Evolutionary conservation across 805 yeast species (phyloP).

Genomic region (Zygosaccharomyces bailii): DNA sequence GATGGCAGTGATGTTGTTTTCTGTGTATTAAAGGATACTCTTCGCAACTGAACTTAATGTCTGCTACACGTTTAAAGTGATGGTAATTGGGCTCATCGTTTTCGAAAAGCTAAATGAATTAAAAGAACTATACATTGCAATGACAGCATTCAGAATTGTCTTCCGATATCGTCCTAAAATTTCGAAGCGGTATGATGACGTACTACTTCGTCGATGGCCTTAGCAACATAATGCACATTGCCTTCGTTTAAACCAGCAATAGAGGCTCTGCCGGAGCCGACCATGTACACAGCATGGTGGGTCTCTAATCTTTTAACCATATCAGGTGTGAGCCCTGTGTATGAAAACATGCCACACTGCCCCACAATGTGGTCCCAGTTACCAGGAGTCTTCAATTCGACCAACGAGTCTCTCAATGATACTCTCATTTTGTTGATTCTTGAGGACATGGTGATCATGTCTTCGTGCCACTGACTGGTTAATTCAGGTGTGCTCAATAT

Average conservation of each 20-base stretch:
- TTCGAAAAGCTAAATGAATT: neutral
- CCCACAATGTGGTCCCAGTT: slow-evolving; percentile 85
- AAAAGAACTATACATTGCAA: neutral
- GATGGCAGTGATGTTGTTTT: too few relatives aligned
- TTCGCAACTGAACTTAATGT: too few relatives aligned
- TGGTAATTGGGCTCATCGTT: slow-evolving; percentile 1
- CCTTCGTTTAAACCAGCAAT: slow-evolving; percentile 86
- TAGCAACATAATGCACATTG: slow-evolving; percentile 76
- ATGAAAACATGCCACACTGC: slow-evolving; percentile 97
- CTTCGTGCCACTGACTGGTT: slow-evolving; percentile 75
- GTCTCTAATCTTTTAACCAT: slow-evolving; percentile 75
- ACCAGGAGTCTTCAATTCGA: slow-evolving; percentile 73
- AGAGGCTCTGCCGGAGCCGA: slow-evolving; percentile 82
- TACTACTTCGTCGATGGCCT: slow-evolving; percentile 77
- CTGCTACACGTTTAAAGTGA: slow-evolving; percentile 5
- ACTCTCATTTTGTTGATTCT: slow-evolving; percentile 80
- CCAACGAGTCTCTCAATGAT: slow-evolving; percentile 57
- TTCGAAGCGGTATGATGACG: slow-evolving; percentile 38
- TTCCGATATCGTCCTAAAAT: slow-evolving; percentile 13
- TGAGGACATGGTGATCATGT: slow-evolving; percentile 80
- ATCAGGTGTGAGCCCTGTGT: slow-evolving; percentile 75
- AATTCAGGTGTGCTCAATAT: slow-evolving; percentile 67
- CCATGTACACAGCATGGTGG: slow-evolving; percentile 78
- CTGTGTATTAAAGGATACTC: too few relatives aligned
- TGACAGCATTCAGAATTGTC: neutral